Percentiles rank a stretch among this genome's conserved stretches.
phyloP scores from a whole-genome alignment of 176 grass and related monocot genomes.

The Thalia dealbata region DNA sequence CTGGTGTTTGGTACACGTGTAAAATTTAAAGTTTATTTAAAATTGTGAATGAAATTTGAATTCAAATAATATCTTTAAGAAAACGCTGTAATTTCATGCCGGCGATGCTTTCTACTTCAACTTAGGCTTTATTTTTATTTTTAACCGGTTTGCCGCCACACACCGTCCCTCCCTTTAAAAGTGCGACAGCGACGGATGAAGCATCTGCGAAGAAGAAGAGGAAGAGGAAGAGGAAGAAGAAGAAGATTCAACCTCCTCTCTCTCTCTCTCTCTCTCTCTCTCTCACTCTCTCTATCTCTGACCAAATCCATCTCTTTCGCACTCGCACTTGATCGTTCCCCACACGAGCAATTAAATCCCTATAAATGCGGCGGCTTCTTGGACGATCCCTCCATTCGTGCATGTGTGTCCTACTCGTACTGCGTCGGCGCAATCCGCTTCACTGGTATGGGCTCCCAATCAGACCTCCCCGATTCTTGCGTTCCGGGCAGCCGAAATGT shows the following conservation, averaged over 20 bases:
- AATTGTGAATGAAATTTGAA: no score
- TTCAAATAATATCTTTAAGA: no score
- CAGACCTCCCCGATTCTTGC: not conserved
- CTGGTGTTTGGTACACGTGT: no score
- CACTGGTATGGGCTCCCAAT: not conserved
- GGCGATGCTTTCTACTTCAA: no score
- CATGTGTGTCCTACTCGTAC: not conserved
- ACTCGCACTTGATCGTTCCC: not conserved
- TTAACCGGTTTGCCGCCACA: constrained; percentile 1
- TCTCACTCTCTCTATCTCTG: not conserved
- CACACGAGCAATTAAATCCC: not conserved
- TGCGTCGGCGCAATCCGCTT: not conserved
- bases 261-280: not conserved
- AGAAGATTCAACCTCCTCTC: no score
- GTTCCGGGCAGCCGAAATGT: not conserved
- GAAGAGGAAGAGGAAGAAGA: no score
- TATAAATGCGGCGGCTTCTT: not conserved
- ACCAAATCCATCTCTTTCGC: not conserved
- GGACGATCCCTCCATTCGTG: not conserved
- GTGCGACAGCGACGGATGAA: not conserved
- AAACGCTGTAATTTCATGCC: no score
- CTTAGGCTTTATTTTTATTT: not conserved
- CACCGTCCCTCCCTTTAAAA: not conserved
- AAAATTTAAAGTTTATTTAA: no score
- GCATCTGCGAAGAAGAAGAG: not conserved